These are phyloP conservation scores for Wallacemonas collosoma DNA, from an alignment of 208 protist genomes.

Conservation along the genomic window DNA sequence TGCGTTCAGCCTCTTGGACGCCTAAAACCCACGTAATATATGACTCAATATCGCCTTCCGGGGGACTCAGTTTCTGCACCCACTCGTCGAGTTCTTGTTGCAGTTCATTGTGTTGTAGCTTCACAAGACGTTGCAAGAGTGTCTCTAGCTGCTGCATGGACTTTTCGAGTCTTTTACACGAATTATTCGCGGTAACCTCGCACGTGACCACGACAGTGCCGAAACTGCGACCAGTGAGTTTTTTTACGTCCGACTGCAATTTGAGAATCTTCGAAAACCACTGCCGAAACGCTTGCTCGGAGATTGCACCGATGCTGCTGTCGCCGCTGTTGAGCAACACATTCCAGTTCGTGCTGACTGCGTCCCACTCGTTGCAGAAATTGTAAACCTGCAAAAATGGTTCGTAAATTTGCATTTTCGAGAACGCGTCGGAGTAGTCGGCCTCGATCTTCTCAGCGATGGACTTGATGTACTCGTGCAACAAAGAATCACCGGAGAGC, in stretches of 20 bases:
- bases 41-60: slow-evolving; percentile 31
- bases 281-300: slow-evolving; percentile 45
- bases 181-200: slow-evolving; percentile 27
- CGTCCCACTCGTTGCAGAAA: slow-evolving; percentile 47
- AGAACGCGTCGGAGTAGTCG: slow-evolving; percentile 26
- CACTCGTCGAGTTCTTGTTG: slow-evolving; percentile 32
- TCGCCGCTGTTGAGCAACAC: slow-evolving; percentile 16
- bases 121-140: slow-evolving; percentile 32
- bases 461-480: slow-evolving; percentile 28
- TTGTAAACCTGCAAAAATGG: slow-evolving; percentile 24
- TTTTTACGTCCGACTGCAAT: slow-evolving; percentile 42
- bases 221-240: slow-evolving; percentile 37
- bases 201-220: slow-evolving; percentile 48
- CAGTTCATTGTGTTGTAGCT: slow-evolving; percentile 30
- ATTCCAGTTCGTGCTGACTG: slow-evolving; percentile 19
- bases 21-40: slow-evolving; percentile 54
- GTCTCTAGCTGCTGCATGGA: slow-evolving; percentile 42
- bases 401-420: slow-evolving; percentile 32
- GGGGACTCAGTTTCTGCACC: slow-evolving; percentile 35
- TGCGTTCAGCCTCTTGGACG: slow-evolving; percentile 35
- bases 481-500: slow-evolving; percentile 24
- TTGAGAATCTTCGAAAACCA: slow-evolving; percentile 45
- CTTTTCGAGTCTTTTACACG: slow-evolving; percentile 34
- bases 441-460: slow-evolving; percentile 35
- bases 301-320: slow-evolving; percentile 25